Evolutionary conservation across 1,284 basidiomycete genomes (phyloP).

Genomic region (Sporisorium graminicola): DNA sequence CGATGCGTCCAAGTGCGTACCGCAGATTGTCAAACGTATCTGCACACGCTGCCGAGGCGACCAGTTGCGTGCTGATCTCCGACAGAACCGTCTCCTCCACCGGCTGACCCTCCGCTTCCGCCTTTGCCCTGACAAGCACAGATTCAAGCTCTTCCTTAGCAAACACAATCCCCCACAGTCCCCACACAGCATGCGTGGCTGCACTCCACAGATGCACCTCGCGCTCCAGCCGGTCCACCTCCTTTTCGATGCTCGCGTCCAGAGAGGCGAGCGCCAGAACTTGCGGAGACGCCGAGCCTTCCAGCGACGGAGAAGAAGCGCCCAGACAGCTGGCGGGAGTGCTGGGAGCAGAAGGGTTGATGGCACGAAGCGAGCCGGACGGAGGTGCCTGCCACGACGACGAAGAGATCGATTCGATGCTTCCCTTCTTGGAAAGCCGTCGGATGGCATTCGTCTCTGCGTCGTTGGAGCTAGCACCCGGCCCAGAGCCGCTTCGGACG

Average conservation of each 20-base stretch:
- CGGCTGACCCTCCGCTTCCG: conserved; percentile 30
- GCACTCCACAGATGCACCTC: conserved; percentile 64
- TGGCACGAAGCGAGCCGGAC: conserved; percentile 21
- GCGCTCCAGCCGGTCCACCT: conserved; percentile 64
- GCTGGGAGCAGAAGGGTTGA: conserved; percentile 28
- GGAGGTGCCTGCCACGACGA: conserved; percentile 50
- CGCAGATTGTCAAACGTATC: conserved; percentile 66
- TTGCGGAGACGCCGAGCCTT: conserved; percentile 41
- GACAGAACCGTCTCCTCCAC: conserved; percentile 32
- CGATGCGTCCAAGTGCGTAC: conserved; percentile 63
- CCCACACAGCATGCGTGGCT: conserved; percentile 67
- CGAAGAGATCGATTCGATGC: conserved; percentile 46
- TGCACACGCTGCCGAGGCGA: conserved; percentile 32
- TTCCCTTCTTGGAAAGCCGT: conserved; percentile 12
- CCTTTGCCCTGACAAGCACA: conserved; percentile 38
- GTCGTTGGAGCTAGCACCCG: conserved; percentile 5
- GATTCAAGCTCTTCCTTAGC: conserved; percentile 59
- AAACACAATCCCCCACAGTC: conserved; percentile 67
- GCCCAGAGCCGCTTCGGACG: conserved; percentile 3
- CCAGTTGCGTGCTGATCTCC: conserved; percentile 9
- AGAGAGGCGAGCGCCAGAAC: conserved; percentile 45
- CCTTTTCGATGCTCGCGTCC: conserved; percentile 54
- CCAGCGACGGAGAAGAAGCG: conserved; percentile 20
- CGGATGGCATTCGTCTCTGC: neutral
- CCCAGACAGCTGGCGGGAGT: conserved; percentile 31